phyloP scores from a whole-genome alignment of 2,329 filamentous ascomycete species.

The Chaetomiaceae sp. region DNA sequence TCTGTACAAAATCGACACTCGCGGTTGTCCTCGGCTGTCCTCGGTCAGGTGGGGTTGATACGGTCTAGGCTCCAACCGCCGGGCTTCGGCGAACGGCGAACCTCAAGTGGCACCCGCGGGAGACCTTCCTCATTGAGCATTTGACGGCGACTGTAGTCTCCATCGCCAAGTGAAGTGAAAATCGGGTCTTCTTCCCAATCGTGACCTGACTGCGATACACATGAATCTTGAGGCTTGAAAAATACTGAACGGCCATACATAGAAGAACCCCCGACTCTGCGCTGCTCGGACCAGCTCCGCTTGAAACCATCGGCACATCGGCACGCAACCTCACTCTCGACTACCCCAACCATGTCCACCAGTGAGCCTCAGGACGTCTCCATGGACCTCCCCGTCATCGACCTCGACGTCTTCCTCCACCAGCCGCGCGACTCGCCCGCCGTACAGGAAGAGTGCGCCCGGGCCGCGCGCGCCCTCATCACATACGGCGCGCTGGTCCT shows the following conservation, averaged over 20 bases:
- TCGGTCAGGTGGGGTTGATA: not conserved
- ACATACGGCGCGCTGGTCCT: constrained; percentile 54
- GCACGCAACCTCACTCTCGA: too few relatives aligned
- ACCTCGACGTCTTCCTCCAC: constrained; percentile 52
- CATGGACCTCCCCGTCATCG: constrained; percentile 55
- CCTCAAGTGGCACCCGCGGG: not conserved
- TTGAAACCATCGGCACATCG: too few relatives aligned
- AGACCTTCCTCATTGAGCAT: constrained; percentile 14
- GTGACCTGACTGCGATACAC: too few relatives aligned
- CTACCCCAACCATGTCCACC: not conserved
- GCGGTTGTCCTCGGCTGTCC: not conserved
- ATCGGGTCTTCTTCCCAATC: too few relatives aligned
- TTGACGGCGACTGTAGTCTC: not conserved
- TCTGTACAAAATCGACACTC: too few relatives aligned
- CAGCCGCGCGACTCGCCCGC: constrained; percentile 36
- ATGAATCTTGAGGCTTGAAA: too few relatives aligned
- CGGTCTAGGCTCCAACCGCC: not conserved
- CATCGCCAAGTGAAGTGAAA: constrained; percentile 10
- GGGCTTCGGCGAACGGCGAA: constrained; percentile 14
- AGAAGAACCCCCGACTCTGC: too few relatives aligned
- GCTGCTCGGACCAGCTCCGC: too few relatives aligned
- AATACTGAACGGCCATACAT: too few relatives aligned
- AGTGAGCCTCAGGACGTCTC: constrained; percentile 13
- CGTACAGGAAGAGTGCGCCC: constrained; percentile 45
- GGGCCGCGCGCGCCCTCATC: constrained; percentile 51